Evolutionary conservation across 306 rosid genomes (phyloP).

Genomic region (Trifolium repens): DNA sequence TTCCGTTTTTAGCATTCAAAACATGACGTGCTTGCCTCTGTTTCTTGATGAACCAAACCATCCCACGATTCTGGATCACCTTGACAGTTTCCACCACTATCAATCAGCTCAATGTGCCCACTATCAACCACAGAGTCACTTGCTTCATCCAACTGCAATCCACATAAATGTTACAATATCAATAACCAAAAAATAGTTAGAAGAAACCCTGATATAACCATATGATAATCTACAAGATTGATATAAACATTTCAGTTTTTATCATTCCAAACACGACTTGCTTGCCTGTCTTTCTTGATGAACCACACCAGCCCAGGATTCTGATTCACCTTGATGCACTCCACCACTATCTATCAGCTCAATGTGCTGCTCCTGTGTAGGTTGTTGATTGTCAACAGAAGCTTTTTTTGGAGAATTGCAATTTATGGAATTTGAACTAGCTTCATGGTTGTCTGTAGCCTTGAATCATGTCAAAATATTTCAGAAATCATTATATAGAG

Average conservation of each 20-base stretch:
- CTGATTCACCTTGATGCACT: conserved; percentile 38
- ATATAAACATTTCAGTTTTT: conserved; percentile 41
- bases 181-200: conserved; percentile 30
- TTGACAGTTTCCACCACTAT: conserved; percentile 45
- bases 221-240: conserved; percentile 36
- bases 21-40: conserved; percentile 41
- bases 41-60: conserved; percentile 42
- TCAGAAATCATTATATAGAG: conserved; percentile 29
- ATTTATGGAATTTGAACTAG: conserved; percentile 42
- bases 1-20: conserved; percentile 42
- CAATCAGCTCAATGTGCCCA: conserved; percentile 43
- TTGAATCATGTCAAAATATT: conserved; percentile 41
- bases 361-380: conserved; percentile 40
- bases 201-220: conserved; percentile 43
- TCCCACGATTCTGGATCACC: conserved; percentile 40
- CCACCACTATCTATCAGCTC: conserved; percentile 49
- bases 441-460: conserved; percentile 47
- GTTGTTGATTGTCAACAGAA: conserved; percentile 37
- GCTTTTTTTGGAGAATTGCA: conserved; percentile 20
- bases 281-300: conserved; percentile 48
- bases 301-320: conserved; percentile 35
- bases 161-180: conserved; percentile 40
- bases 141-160: conserved; percentile 58
- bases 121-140: conserved; percentile 42
- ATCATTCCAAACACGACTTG: conserved; percentile 35